Conservation (phyloP, 129 eudicot genomes). For the Arctium lappa region DNA sequence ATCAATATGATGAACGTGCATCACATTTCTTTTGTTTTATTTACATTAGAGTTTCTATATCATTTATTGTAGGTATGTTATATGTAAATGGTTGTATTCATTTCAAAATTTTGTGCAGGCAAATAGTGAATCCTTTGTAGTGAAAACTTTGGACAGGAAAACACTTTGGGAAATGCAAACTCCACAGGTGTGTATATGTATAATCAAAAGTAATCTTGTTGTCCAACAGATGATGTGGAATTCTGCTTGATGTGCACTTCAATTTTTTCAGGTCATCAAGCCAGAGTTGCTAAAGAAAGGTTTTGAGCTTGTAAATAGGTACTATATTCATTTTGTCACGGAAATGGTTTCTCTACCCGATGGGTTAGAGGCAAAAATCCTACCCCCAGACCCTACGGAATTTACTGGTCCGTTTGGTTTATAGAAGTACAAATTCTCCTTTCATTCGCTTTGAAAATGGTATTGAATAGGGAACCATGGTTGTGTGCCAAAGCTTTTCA, state of each 20-base stretch:
- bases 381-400: too few species aligned
- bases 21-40: background rate
- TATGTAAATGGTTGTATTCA: background rate
- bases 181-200: conserved; percentile 66
- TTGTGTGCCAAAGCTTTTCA: too few species aligned
- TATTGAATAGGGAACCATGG: background rate
- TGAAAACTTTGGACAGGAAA: conserved; percentile 85
- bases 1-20: too few species aligned
- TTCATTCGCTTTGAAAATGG: background rate
- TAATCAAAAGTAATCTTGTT: background rate
- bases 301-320: conserved; percentile 96
- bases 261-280: conserved; percentile 63
- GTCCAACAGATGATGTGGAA: background rate
- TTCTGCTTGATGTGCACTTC: background rate
- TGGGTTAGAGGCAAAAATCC: too few species aligned
- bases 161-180: conserved; percentile 99
- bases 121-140: conserved; percentile 76
- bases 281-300: conserved; percentile 90
- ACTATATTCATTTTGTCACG: conserved; percentile 11
- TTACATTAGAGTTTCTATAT: background rate
- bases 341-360: too few species aligned
- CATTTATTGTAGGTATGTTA: background rate
- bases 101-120: conserved; percentile 46
- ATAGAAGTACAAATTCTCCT: background rate
- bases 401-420: too few species aligned